Evolutionary conservation across 2,329 filamentous ascomycete species (phyloP).

Genomic region (Bipolaris zeicola): DNA sequence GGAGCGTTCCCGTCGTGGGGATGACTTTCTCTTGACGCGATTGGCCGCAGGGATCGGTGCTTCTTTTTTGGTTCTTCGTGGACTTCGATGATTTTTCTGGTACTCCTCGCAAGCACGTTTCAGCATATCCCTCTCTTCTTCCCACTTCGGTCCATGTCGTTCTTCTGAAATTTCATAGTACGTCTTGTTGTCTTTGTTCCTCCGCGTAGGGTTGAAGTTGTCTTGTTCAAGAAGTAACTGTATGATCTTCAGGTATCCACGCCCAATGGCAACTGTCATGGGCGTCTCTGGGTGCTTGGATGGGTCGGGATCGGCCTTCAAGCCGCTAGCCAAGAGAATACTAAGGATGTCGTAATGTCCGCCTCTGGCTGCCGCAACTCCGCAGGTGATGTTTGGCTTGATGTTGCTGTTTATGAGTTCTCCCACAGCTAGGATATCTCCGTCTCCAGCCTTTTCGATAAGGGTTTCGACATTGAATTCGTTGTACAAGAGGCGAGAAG

Average conservation of each 20-base stretch:
- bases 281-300: conserved; percentile 89
- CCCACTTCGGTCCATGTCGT: conserved; percentile 84
- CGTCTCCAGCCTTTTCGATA: conserved; percentile 55
- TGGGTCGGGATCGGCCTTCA: conserved; percentile 60
- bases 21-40: conserved; percentile 41
- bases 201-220: conserved; percentile 80
- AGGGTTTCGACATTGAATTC: conserved; percentile 57
- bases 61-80: conserved; percentile 43
- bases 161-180: conserved; percentile 88
- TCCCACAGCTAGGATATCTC: conserved; percentile 55
- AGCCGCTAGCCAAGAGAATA: conserved; percentile 61
- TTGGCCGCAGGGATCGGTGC: conserved; percentile 31
- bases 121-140: conserved; percentile 81
- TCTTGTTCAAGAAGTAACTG: conserved; percentile 77
- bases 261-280: conserved; percentile 91
- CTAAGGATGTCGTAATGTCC: conserved; percentile 89
- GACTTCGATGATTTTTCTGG: conserved; percentile 39
- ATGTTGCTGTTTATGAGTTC: conserved; percentile 56
- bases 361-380: conserved; percentile 89
- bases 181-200: conserved; percentile 72
- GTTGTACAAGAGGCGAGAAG: conserved; percentile 55
- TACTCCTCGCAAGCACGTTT: conserved; percentile 74
- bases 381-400: conserved; percentile 77
- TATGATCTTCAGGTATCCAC: conserved; percentile 83
- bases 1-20: conserved; percentile 43